These are phyloP conservation scores for Beauveria sp. DNA, from an alignment of 2,329 filamentous ascomycete species.

Conservation along the genomic window DNA sequence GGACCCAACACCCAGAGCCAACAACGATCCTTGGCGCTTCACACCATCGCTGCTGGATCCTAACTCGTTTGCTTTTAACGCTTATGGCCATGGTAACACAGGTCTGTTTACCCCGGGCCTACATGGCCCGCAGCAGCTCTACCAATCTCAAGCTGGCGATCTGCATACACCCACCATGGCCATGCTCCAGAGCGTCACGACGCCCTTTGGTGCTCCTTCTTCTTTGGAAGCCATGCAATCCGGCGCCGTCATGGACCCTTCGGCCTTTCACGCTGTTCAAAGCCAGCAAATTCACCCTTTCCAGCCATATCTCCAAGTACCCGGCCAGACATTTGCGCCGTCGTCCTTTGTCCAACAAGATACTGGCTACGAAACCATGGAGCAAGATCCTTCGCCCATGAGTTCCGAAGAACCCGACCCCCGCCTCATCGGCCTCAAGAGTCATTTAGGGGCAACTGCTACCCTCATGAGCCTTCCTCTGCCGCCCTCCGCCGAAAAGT, in stretches of 20 bases:
- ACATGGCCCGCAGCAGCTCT: conserved; percentile 67
- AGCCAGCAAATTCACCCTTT: conserved; percentile 58
- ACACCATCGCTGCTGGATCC: conserved; percentile 85
- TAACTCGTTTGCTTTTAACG: conserved; percentile 71
- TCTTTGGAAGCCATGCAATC: conserved; percentile 58
- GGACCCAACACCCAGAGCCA: conserved; percentile 73
- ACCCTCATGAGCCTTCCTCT: conserved; percentile 39
- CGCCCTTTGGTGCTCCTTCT: conserved; percentile 71
- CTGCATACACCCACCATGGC: conserved; percentile 74
- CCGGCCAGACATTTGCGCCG: conserved; percentile 59
- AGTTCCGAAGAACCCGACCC: conserved; percentile 45
- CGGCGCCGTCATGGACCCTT: conserved; percentile 54
- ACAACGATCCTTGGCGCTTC: conserved; percentile 77
- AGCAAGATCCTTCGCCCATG: conserved; percentile 64
- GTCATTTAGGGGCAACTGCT: conserved; percentile 55
- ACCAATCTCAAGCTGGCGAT: conserved; percentile 77
- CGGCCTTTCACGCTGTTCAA: conserved; percentile 56
- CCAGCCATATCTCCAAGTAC: conserved; percentile 62
- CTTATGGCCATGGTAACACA: conserved; percentile 70
- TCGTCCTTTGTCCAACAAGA: conserved; percentile 76
- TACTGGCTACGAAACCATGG: conserved; percentile 71
- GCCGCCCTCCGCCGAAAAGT: conserved; percentile 57
- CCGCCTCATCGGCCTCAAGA: conserved; percentile 28
- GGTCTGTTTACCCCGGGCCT: conserved; percentile 87
- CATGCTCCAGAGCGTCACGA: conserved; percentile 68